Evolutionary conservation across 192 early-diverging fungal genomes (phyloP).

Genomic region (Backusella luteola): DNA sequence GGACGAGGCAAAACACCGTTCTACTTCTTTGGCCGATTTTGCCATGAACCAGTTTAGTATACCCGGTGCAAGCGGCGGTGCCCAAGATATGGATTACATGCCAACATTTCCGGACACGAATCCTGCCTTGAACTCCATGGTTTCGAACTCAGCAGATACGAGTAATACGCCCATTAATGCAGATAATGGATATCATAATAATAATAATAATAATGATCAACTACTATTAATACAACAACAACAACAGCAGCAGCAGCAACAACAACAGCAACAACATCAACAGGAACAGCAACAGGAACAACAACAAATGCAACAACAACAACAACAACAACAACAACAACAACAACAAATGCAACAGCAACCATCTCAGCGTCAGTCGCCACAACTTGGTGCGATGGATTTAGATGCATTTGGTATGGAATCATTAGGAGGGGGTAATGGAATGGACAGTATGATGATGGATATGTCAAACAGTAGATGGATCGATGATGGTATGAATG

Average conservation of each 20-base stretch:
- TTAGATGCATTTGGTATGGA: not conserved
- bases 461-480: conserved; percentile 23
- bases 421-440: conserved; percentile 10
- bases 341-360: not conserved
- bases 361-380: not conserved
- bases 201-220: not conserved
- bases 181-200: not conserved
- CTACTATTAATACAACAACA: not conserved
- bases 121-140: not conserved
- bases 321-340: not conserved
- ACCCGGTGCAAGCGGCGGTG: not conserved
- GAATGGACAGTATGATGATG: conserved; percentile 23
- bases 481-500: conserved; percentile 26
- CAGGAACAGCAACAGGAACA: not conserved
- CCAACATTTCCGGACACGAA: not conserved
- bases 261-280: not conserved
- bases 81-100: not conserved
- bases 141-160: not conserved
- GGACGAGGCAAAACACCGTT: not conserved
- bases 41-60: not conserved
- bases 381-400: not conserved
- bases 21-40: not conserved
- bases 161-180: not conserved
- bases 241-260: not conserved
- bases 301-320: not conserved